These are phyloP conservation scores for Eragrostis nindensis DNA, from an alignment of 176 grass and related monocot genomes.

Conservation along the genomic window DNA sequence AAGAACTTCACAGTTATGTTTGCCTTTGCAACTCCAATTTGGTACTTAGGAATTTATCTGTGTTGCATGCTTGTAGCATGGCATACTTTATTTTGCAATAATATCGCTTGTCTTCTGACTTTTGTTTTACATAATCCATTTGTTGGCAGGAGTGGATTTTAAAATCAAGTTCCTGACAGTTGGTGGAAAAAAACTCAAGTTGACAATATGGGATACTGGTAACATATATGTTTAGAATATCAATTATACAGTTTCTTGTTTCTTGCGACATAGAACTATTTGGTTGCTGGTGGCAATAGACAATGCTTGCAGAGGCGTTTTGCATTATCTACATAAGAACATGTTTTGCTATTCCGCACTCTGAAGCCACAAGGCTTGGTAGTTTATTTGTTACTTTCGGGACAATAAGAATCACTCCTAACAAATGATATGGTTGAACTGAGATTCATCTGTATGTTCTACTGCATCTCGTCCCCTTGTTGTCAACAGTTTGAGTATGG, in stretches of 20 bases:
- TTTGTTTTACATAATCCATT: conserved; percentile 22
- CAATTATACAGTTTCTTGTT: neutral
- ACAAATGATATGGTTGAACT: neutral
- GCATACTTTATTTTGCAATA: neutral
- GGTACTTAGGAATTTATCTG: neutral
- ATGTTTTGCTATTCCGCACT: neutral
- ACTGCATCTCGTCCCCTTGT: neutral
- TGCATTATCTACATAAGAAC: neutral
- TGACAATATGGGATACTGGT: conserved; percentile 99
- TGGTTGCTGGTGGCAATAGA: neutral
- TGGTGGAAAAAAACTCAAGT: conserved; percentile 88
- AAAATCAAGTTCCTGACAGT: conserved; percentile 88
- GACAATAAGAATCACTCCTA: neutral
- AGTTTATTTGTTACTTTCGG: neutral
- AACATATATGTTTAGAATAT: conserved; percentile 27
- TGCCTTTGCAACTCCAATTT: neutral
- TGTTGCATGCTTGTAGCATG: conserved; percentile 9
- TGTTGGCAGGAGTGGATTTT: conserved; percentile 89
- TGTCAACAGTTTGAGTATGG: neutral
- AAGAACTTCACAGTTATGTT: conserved; percentile 11
- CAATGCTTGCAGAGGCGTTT: neutral
- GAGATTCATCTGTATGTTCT: neutral
- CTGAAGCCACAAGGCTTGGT: neutral
- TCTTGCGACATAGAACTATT: neutral
- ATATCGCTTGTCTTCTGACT: conserved; percentile 4